Conservation (phyloP, 1,139 yeast species). For the Yamadazyma diddensiae region DNA sequence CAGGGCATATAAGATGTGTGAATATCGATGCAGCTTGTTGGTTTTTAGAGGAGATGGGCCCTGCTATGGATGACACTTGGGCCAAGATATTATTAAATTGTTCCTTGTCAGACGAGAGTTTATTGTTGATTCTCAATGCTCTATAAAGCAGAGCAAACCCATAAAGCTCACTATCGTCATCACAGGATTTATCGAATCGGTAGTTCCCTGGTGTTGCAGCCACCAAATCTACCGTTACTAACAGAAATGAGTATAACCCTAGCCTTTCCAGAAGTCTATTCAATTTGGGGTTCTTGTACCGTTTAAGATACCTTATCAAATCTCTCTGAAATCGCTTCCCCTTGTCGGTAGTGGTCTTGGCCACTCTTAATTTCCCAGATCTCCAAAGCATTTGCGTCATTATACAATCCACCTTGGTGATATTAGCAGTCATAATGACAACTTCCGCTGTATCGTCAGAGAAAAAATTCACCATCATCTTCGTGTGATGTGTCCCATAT, state of each 20-base stretch:
- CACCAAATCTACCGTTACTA: conserved; percentile 51
- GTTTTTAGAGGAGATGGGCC: conserved; percentile 39
- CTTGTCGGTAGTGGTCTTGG: conserved; percentile 4
- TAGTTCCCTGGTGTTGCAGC: conserved; percentile 53
- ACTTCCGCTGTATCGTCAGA: conserved; percentile 42
- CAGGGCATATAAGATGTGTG: conserved; percentile 54
- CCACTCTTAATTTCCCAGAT: conserved; percentile 43
- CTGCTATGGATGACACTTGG: conserved; percentile 61
- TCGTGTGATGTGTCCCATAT: conserved; percentile 61
- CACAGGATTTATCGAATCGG: conserved; percentile 12
- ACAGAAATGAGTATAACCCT: conserved; percentile 38
- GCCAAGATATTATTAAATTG: conserved; percentile 27
- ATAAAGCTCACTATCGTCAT: conserved; percentile 23
- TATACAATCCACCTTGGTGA: conserved; percentile 51
- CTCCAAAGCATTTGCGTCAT: conserved; percentile 69
- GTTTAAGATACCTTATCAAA: conserved; percentile 39
- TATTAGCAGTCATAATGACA: conserved; percentile 59
- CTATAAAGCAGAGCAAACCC: conserved; percentile 55
- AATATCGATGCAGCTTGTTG: conserved; percentile 44
- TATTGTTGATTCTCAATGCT: conserved; percentile 30
- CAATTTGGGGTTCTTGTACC: conserved; percentile 33
- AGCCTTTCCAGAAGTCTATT: conserved; percentile 27
- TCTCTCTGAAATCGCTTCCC: conserved; percentile 31
- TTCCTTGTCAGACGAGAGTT: conserved; percentile 21
- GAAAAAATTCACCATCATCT: conserved; percentile 59